Evolutionary conservation across 1,284 basidiomycete genomes (phyloP), one percentile per base, ranked within the genome.

Genomic region (Termitomyces sp.): DNA sequence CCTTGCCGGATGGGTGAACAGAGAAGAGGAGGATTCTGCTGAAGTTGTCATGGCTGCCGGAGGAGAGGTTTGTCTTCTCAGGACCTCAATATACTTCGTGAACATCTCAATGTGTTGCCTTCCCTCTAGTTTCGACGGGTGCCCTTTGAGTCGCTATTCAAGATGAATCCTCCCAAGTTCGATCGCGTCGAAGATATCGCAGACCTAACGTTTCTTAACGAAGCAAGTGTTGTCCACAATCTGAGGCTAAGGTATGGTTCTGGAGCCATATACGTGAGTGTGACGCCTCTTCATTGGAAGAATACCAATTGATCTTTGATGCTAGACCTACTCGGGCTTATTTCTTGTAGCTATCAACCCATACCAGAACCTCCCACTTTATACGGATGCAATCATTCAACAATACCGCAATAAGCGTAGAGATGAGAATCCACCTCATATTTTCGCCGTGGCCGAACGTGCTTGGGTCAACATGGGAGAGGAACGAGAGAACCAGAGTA

Each of bases 381-480:
- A 99, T 74, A 92, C 94, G 4, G 90, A 94, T 68, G 76, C 87
- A n/a, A 90, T 94, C 62, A 82, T 95, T 43, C 87, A 93, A 63
- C 92, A 95, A 72, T 99, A 99, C 69, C 92, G 96, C 47, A 88
- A 86, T 51, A 90, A 90, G 65, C 83, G 97, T 55, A 77, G 94
- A 44, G 94, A 98, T 64, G 96, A 98, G 76, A 98, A 95, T 63
- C 87, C 94, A 5, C 97, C 97, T 1, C 97, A 99, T 67, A 93
- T 99, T 54, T 99, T 95, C 67, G 96, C 96, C 9, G 90, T 99
- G 28, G 95, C 97, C 0, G 97, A 99, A 70, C 84, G 92, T 43
- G 97, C 97, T 30, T 99, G 97, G 96, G 85, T 96, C 59, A 96
- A 94, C 70, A 99, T 99, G 90, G 89, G 96, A 28, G 93, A 96